These are phyloP conservation scores for Saksenaea oblongispora DNA, from an alignment of 371 early-diverging fungal genomes.

Conservation along the genomic window DNA sequence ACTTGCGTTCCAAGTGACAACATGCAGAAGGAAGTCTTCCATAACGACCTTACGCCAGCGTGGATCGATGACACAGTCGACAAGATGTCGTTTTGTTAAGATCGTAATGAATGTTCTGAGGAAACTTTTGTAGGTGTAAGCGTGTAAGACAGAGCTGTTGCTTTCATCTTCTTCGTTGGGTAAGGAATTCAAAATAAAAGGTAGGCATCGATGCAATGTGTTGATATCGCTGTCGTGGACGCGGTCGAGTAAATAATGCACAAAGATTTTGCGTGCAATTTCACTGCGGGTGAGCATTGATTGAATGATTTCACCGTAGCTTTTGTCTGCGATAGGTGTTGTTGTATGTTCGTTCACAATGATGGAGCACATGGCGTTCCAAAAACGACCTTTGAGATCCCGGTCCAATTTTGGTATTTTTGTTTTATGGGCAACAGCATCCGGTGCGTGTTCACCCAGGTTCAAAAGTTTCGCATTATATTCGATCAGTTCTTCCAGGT, in stretches of 20 bases:
- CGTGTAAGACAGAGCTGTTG: conserved; percentile 36
- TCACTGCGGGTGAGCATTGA: conserved; percentile 38
- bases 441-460: conserved; percentile 55
- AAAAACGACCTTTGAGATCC: conserved; percentile 30
- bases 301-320: conserved; percentile 3
- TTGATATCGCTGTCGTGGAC: conserved; percentile 41
- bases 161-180: conserved; percentile 29
- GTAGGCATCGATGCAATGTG: conserved; percentile 42
- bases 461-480: conserved; percentile 60
- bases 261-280: conserved; percentile 57
- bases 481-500: conserved; percentile 37
- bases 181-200: conserved; percentile 41
- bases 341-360: conserved; percentile 37
- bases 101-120: conserved; percentile 47
- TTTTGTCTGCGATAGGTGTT: conserved; percentile 13
- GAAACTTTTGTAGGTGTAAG: conserved; percentile 51
- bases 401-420: conserved; percentile 44
- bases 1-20: conserved; percentile 37
- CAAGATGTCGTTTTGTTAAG: conserved; percentile 39
- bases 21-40: conserved; percentile 47
- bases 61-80: conserved; percentile 38
- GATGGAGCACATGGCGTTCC: conserved; percentile 32
- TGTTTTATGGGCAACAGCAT: conserved; percentile 22
- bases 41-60: conserved; percentile 46
- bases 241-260: conserved; percentile 54